phyloP scores from a whole-genome alignment of 768 basidiomycete genomes.

The Leccinum disarticulatum region DNA sequence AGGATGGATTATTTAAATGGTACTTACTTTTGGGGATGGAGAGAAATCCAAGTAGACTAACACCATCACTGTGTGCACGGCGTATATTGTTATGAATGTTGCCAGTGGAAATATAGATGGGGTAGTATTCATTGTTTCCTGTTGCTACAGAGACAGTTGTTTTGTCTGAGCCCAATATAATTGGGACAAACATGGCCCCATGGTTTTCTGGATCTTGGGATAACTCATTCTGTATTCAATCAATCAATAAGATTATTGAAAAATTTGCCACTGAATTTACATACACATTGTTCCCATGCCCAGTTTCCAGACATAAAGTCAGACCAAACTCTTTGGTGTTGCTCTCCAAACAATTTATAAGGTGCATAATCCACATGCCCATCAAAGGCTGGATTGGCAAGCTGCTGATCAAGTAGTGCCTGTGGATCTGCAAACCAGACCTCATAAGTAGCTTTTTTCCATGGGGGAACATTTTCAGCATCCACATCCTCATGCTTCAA shows the following conservation, averaged over 20 bases:
- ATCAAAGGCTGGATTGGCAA: not conserved
- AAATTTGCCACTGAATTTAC: not conserved
- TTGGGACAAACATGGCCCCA: not conserved
- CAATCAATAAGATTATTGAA: not conserved
- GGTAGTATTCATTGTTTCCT: not conserved
- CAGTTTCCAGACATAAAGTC: not conserved
- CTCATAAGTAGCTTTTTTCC: not conserved
- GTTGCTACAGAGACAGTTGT: not conserved
- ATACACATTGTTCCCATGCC: not conserved
- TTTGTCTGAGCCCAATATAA: not conserved
- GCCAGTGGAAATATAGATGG: not conserved
- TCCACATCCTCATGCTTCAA: not conserved
- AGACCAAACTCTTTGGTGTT: not conserved
- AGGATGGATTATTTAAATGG: not conserved
- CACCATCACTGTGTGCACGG: not conserved
- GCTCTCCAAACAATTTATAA: not conserved
- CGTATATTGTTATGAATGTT: not conserved
- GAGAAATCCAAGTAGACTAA: not conserved
- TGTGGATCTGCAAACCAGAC: not conserved
- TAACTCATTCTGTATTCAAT: not conserved
- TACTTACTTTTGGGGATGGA: not conserved
- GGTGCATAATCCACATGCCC: not conserved
- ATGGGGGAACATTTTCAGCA: not conserved
- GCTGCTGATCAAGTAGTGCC: not conserved
- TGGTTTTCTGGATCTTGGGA: not conserved